phyloP scores from a whole-genome alignment of 306 rosid species.

The Prunus mongolica region DNA sequence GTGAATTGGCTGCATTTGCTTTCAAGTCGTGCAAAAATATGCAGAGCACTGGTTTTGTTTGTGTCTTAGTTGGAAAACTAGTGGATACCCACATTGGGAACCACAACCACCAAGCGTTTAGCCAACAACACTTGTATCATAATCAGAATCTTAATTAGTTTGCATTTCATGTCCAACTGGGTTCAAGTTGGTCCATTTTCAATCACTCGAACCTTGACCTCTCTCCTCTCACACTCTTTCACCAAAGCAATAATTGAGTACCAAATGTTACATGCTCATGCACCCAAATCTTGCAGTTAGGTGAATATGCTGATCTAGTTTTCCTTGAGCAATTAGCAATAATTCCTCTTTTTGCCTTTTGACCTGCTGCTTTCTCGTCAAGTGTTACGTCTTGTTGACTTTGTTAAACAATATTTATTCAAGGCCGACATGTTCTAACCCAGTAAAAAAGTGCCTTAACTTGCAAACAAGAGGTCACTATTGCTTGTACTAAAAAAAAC shows the following conservation, averaged over 20 bases:
- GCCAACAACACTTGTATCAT: not conserved
- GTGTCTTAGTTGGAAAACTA: not conserved
- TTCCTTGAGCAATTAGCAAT: not conserved
- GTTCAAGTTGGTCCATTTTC: not conserved
- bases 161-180: not conserved
- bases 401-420: too few relatives aligned
- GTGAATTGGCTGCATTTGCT: not conserved
- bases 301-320: not conserved
- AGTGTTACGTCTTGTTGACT: too few relatives aligned
- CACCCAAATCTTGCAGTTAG: not conserved
- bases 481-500: too few relatives aligned
- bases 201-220: not conserved
- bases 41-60: not conserved
- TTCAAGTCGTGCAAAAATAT: not conserved
- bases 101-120: conserved; percentile 4
- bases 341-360: too few relatives aligned
- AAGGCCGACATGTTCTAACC: too few relatives aligned
- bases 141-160: not conserved
- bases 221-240: not conserved
- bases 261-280: not conserved
- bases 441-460: too few relatives aligned
- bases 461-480: too few relatives aligned
- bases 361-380: too few relatives aligned
- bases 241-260: not conserved
- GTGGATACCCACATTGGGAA: not conserved